Base-by-base conservation (phyloP, 495 filamentous ascomycete genomes). In the Massariosphaeria phaeospora region DNA sequence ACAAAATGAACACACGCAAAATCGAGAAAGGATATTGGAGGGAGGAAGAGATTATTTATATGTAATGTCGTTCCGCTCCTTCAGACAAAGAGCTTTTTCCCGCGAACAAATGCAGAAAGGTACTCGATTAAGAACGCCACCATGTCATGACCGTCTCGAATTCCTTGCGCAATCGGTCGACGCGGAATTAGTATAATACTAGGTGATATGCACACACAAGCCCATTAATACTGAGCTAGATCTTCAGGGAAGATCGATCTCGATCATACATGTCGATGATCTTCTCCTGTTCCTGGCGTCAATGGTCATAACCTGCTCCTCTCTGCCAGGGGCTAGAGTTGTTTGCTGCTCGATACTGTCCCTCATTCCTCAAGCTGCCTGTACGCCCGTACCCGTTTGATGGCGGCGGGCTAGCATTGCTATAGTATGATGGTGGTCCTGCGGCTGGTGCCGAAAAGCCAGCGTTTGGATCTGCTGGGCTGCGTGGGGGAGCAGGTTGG, bases 271-370 rank as follows among this genome's bases (percentile, higher is more conserved):
- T 48, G 30, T 60, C 56, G 44, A 64, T 64, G 48, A 64, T 64
- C 27, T 51, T 48, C 30, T 64, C 61, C 36, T 57, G 39, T 35
- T 58, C 61, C 13, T 61, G 78, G 46, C 56, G 52, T 70, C 60
- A 82, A 62, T 81, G 77, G 50, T 84, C 80, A 58, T 84, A 85
- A 27, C 82, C 82, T 23, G 81, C 82, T 29, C 82, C 82, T 56
- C 82, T 67, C 67, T 85, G 80, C 82, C 82, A 85, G 17, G 82
- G 79, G 70, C 81, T 84, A 29, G 74, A 57, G 54, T 76, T 80
- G 63, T 81, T 80, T 64, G 79, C 74, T 47, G 70, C 61, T 63
- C 78, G 64, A 64, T 73, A 76, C 41, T 66, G 55, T 9, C 13
- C 17, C 34, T 61, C 59, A 42, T 42, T 62, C 30, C 58, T 40